Base-by-base conservation (phyloP, 306 rosid species). In the Pyrus communis region DNA sequence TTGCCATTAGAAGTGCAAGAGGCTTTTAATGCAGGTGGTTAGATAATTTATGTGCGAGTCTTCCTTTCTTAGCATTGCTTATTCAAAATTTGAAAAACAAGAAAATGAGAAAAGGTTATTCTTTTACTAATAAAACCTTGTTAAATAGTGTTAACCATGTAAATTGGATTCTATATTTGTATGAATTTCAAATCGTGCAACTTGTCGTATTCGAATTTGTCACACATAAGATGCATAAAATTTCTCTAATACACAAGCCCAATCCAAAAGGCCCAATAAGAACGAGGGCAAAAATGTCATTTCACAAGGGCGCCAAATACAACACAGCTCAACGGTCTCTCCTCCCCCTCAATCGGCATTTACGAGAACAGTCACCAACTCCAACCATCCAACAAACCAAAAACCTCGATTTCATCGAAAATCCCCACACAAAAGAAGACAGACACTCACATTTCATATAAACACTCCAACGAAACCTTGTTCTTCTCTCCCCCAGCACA, bases 381-480 rank as follows among this genome's bases (percentile, higher is more conserved):
- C 69, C 84, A 71, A 75, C 69, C 54, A 45, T 75, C 77, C 22
- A 70, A 62, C 86, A 69, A 63, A 66, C 80, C 74, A 38, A 40
- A 49, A 27, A 28, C 86, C 2, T 82, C 38, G 86, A 52, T 75
- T 74, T 78, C 82, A 82, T 82, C 85, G 85, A 78, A 81, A 22
- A 61, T 4, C 28, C 28, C 18, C 19, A 22, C 73, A 7, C 18
- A 64, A 52, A 54, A 49, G 54, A 21, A 49, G 31, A 1, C 45
- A 15, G 28, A 57, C 49, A 6, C 33, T 23, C 31, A 21, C 59
- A 55, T 19, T 22, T 31, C n/a, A 13, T 57, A 4, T 23, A 14
- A 12, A 28, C 27, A 55, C 42, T 27, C 22, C 43, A 17, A 13
- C 8, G 5, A 2, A 33, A 18, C 67, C 27, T 54, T 22, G 38